These are phyloP conservation scores for Trametes cubensis DNA, from an alignment of 768 basidiomycete genomes.

Conservation along the genomic window DNA sequence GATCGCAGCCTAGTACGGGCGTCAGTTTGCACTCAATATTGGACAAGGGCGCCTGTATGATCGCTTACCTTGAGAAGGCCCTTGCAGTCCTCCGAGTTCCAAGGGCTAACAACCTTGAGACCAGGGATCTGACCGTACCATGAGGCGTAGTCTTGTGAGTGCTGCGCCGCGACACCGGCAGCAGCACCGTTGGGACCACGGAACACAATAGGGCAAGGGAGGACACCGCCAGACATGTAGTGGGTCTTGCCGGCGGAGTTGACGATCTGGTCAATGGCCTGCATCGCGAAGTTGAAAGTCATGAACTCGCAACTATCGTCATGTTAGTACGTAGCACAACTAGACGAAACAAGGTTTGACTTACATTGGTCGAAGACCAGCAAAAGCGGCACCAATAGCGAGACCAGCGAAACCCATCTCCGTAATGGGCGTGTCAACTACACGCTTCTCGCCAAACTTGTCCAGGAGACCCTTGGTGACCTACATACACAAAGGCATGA, in stretches of 20 bases:
- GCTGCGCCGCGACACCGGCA: conserved; percentile 94
- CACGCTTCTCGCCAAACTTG: conserved; percentile 98
- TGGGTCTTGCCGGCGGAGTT: conserved; percentile 99
- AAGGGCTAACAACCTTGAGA: conserved; percentile 96
- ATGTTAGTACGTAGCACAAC: conserved; percentile 9
- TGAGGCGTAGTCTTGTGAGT: conserved; percentile 96
- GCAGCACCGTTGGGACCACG: conserved; percentile 99
- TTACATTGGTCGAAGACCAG: conserved; percentile 92
- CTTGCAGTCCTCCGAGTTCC: conserved; percentile 99
- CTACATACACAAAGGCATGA: conserved; percentile 41
- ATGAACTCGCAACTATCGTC: conserved; percentile 91
- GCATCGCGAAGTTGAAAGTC: conserved; percentile 99
- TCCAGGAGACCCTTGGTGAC: conserved; percentile 98
- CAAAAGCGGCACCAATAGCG: conserved; percentile 91
- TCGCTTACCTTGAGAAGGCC: conserved; percentile 86
- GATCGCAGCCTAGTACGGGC: conserved; percentile 73
- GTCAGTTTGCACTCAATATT: neutral
- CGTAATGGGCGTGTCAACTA: conserved; percentile 95
- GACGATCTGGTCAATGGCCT: conserved; percentile 99
- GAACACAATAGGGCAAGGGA: conserved; percentile 98
- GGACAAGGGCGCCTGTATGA: neutral
- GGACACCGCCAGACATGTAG: conserved; percentile 99
- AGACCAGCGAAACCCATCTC: conserved; percentile 99
- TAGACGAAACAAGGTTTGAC: conserved; percentile 25
- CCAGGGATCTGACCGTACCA: conserved; percentile 95